Evolutionary conservation across 805 yeast genomes (phyloP).

Genomic region (Ogataea sp.): DNA sequence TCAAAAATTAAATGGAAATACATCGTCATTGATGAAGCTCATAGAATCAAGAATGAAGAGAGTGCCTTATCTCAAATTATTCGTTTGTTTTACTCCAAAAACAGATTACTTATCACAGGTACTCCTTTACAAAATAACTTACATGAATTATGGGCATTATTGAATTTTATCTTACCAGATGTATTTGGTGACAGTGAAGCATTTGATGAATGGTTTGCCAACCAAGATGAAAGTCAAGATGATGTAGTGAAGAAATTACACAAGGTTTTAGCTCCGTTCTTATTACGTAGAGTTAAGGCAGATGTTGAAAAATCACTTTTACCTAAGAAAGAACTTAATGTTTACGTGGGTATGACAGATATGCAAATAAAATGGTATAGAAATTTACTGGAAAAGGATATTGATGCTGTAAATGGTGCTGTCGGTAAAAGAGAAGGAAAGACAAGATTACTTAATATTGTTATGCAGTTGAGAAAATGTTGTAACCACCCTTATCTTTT

Average conservation of each 20-base stretch:
- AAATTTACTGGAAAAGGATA: constrained; percentile 80
- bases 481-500: constrained; percentile 96
- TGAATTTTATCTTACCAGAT: constrained; percentile 87
- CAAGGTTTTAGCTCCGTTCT: constrained; percentile 78
- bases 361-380: constrained; percentile 95
- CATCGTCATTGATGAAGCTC: constrained; percentile 92
- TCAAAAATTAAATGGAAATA: constrained; percentile 90
- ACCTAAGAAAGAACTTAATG: constrained; percentile 85
- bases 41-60: constrained; percentile 91
- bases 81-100: constrained; percentile 76
- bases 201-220: constrained; percentile 90
- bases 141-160: constrained; percentile 93
- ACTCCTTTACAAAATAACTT: constrained; percentile 92
- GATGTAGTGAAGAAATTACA: constrained; percentile 82
- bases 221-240: constrained; percentile 54
- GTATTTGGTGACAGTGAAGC: constrained; percentile 87
- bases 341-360: constrained; percentile 90
- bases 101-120: constrained; percentile 85
- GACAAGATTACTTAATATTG: constrained; percentile 84
- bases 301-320: constrained; percentile 88
- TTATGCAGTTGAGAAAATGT: constrained; percentile 94
- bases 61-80: constrained; percentile 89
- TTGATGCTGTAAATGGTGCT: constrained; percentile 93
- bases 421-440: constrained; percentile 92
- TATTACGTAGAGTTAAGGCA: constrained; percentile 81